Percentiles rank a stretch among this genome's conserved stretches.
Evolutionary conservation across 2,329 filamentous ascomycete genomes (phyloP).

Genomic region (Xylaria sp.): DNA sequence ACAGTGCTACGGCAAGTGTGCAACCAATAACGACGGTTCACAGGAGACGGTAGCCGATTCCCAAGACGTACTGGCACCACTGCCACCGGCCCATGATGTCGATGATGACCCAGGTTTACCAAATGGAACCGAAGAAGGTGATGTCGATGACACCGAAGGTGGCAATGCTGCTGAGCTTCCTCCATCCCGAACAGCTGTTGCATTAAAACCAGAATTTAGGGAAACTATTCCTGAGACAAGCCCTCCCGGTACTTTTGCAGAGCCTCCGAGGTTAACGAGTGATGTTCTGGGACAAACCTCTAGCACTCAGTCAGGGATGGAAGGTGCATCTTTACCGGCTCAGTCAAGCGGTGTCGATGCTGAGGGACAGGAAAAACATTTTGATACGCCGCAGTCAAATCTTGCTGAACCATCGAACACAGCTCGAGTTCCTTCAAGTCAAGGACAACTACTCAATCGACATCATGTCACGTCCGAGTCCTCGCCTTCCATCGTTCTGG

Average conservation of each 20-base stretch:
- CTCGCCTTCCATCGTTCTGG: constrained; percentile 30
- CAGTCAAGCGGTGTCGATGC: constrained; percentile 15
- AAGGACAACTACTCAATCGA: constrained; percentile 1
- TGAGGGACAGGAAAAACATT: constrained; percentile 11
- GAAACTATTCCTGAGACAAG: constrained; percentile 40
- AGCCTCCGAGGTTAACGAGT: constrained; percentile 26
- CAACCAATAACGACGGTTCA: constrained; percentile 27
- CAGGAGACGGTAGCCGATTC: constrained; percentile 39
- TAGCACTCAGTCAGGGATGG: constrained; percentile 22
- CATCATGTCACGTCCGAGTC: constrained; percentile 12
- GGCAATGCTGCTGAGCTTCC: constrained; percentile 2
- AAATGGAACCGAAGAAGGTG: constrained; percentile 1
- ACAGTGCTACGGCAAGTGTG: constrained; percentile 20
- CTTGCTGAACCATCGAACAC: constrained; percentile 4
- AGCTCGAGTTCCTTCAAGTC: constrained; percentile 3
- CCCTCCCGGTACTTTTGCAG: constrained; percentile 28
- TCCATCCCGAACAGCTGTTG: constrained; percentile 4
- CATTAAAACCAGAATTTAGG: constrained; percentile 22
- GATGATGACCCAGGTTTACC: constrained; percentile 3
- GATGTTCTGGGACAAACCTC: constrained; percentile 28
- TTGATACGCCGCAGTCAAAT: constrained; percentile 5
- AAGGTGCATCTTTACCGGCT: constrained; percentile 26
- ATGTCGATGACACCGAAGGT: neutral
- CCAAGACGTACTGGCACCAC: constrained; percentile 26
- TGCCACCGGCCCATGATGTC: constrained; percentile 2